A percentile compares a stretch with the other conserved stretches of the same genome.
Evolutionary conservation across 2,329 filamentous ascomycete species (phyloP).

Genomic region (Alternaria burnsii): DNA sequence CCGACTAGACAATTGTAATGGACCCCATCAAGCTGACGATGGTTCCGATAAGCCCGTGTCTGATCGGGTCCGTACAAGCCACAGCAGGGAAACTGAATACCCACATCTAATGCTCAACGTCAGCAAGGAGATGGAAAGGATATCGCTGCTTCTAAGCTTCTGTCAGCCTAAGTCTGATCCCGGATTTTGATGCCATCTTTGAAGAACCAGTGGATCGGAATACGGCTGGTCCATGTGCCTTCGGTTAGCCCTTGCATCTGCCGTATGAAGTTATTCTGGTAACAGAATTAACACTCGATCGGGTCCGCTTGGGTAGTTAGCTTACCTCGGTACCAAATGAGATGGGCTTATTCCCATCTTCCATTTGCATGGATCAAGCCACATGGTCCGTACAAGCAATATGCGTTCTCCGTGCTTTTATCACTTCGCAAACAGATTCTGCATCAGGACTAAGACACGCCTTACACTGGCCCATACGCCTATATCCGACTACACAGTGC

Average conservation of each 20-base stretch:
- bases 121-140: conserved; percentile 11
- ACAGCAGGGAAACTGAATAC: conserved; percentile 1
- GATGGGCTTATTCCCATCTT: background rate
- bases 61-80: conserved; percentile 7
- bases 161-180: conserved; percentile 14
- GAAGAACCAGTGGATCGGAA: conserved; percentile 10
- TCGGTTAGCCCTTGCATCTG: conserved; percentile 4
- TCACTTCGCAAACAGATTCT: conserved; percentile 1
- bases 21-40: conserved; percentile 21
- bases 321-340: background rate
- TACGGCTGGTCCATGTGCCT: conserved; percentile 1
- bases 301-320: background rate
- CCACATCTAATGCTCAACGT: conserved; percentile 9
- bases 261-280: conserved; percentile 9
- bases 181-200: background rate
- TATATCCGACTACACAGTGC: background rate
- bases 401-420: conserved; percentile 9
- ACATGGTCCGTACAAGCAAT: conserved; percentile 5
- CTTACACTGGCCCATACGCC: conserved; percentile 6
- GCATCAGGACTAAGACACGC: background rate
- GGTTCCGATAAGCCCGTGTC: conserved; percentile 5
- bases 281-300: background rate
- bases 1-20: conserved; percentile 2
- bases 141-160: conserved; percentile 4
- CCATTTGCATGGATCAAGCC: conserved; percentile 2